phyloP scores from a whole-genome alignment of 495 filamentous ascomycete species.

The Coniosporium apollinis region DNA sequence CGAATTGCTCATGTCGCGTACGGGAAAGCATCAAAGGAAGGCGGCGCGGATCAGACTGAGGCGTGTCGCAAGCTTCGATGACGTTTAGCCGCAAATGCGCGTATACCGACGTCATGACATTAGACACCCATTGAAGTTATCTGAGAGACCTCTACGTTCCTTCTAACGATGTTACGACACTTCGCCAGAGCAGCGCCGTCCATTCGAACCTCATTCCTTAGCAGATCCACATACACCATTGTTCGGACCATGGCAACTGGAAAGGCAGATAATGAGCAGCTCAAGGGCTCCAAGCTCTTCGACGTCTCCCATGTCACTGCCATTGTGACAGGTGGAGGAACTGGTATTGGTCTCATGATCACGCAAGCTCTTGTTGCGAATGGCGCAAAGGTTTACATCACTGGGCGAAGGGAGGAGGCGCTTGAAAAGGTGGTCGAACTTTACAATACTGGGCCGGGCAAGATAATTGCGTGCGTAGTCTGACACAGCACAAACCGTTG shows the following conservation, averaged over 20 bases:
- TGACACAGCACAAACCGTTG: too few species aligned
- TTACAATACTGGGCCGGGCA: slow-evolving; percentile 15
- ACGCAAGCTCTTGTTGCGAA: slow-evolving; percentile 63
- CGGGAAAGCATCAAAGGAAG: too few species aligned
- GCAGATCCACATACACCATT: neutral
- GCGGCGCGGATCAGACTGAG: too few species aligned
- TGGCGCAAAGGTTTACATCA: slow-evolving; percentile 45
- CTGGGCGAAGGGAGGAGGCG: slow-evolving; percentile 17
- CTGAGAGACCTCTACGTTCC: too few species aligned
- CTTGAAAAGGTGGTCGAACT: slow-evolving; percentile 16
- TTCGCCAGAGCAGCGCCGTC: slow-evolving; percentile 1
- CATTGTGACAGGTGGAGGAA: slow-evolving; percentile 22
- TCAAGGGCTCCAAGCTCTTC: slow-evolving; percentile 19
- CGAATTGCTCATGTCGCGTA: too few species aligned
- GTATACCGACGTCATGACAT: too few species aligned
- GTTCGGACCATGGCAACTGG: slow-evolving; percentile 9
- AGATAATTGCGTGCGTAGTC: slow-evolving; percentile 8
- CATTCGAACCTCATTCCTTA: neutral
- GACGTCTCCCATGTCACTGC: slow-evolving; percentile 21
- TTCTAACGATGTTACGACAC: neutral
- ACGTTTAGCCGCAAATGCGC: too few species aligned
- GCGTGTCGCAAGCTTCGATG: too few species aligned
- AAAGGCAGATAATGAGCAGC: slow-evolving; percentile 14
- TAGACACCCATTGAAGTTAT: too few species aligned
- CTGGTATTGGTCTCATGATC: slow-evolving; percentile 48